These are phyloP conservation scores for Chloranthus sessilifolius DNA, from an alignment of 164 flowering plant genomes.

Conservation along the genomic window DNA sequence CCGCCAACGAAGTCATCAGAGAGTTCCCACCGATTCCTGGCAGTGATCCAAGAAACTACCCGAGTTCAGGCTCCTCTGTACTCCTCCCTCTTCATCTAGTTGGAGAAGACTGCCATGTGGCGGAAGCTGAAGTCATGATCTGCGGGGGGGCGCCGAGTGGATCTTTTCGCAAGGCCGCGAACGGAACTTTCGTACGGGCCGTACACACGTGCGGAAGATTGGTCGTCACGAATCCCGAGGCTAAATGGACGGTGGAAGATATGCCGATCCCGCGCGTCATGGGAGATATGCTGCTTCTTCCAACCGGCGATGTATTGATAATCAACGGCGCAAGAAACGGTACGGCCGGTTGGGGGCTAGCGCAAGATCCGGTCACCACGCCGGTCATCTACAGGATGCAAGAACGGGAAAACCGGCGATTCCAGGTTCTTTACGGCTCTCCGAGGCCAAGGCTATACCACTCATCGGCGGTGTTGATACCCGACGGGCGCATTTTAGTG, in stretches of 20 bases:
- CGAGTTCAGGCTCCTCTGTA: constrained; percentile 78
- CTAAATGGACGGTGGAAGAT: constrained; percentile 63
- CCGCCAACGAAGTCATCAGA: constrained; percentile 25
- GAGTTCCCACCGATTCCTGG: constrained; percentile 65
- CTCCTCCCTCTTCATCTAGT: constrained; percentile 46
- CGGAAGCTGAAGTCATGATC: constrained; percentile 48
- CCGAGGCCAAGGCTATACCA: constrained; percentile 68
- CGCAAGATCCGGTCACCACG: constrained; percentile 38
- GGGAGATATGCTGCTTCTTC: constrained; percentile 68
- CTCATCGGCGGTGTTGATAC: constrained; percentile 57
- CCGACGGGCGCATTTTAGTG: constrained; percentile 76
- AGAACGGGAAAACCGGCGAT: constrained; percentile 29
- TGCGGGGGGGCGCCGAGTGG: constrained; percentile 78
- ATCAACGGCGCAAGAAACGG: constrained; percentile 75
- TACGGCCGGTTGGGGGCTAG: constrained; percentile 81
- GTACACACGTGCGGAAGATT: constrained; percentile 65
- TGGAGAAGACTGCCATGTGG: constrained; percentile 2
- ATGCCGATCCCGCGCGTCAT: constrained; percentile 84
- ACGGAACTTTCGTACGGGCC: constrained; percentile 31
- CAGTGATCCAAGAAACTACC: constrained; percentile 50
- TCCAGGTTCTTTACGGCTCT: constrained; percentile 39
- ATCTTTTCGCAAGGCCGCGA: constrained; percentile 24
- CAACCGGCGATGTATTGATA: constrained; percentile 61
- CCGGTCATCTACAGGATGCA: constrained; percentile 54
- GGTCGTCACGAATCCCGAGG: constrained; percentile 40